Percentiles rank a stretch among this genome's conserved stretches.
These are phyloP conservation scores for Fusarium foetens DNA, from an alignment of 2,329 filamentous ascomycete genomes.

Conservation along the genomic window DNA sequence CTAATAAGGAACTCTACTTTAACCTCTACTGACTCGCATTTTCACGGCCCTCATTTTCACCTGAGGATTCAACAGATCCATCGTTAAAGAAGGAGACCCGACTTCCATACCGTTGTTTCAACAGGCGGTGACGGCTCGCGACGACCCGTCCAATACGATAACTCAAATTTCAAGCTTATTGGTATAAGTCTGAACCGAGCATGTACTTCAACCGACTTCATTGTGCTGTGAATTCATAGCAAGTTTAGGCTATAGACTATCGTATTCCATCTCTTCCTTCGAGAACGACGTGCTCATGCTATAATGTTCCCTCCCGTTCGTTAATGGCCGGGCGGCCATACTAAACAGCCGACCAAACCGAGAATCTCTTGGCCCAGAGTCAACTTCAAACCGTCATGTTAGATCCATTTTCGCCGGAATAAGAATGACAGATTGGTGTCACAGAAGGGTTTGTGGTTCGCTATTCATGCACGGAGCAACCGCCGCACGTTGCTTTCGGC, in stretches of 20 bases:
- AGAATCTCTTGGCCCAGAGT: background rate
- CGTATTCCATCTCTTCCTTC: background rate
- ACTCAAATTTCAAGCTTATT: background rate
- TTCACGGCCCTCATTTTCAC: background rate
- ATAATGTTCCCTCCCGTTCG: background rate
- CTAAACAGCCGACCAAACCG: background rate
- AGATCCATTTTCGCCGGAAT: constrained; percentile 14
- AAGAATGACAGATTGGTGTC: constrained; percentile 25
- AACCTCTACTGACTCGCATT: constrained; percentile 3
- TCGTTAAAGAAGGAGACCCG: background rate
- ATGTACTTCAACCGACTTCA: background rate
- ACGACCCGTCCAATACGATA: constrained; percentile 3
- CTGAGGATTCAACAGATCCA: background rate
- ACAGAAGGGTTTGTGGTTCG: constrained; percentile 30
- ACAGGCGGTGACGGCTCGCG: constrained; percentile 19
- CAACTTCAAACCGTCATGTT: background rate
- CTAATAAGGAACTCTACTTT: background rate
- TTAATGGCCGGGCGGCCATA: constrained; percentile 9
- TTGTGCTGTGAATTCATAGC: background rate
- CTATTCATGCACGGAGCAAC: constrained; percentile 31
- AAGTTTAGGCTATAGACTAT: background rate
- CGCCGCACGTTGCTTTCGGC: constrained; percentile 36
- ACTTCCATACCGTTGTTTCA: constrained; percentile 29
- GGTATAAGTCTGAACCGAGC: background rate
- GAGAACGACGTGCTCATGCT: background rate